Percentiles rank a stretch among this genome's conserved stretches.
phyloP scores from a whole-genome alignment of 495 filamentous ascomycete species.

The Clavariopsis aquatica region DNA sequence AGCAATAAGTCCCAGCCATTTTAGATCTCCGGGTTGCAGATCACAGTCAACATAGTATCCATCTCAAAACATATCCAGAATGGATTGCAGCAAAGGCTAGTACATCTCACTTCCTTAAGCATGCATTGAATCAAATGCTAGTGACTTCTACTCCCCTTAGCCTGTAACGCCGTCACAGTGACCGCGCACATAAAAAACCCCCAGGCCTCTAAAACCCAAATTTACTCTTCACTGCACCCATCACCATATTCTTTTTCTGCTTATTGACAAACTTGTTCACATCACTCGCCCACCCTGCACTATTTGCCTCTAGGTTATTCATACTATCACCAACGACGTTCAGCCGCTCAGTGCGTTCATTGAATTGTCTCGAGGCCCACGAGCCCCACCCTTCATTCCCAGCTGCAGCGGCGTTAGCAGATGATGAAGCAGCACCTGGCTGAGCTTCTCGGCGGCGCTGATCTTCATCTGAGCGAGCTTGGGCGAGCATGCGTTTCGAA shows the following conservation, averaged over 20 bases:
- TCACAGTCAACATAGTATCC: too few species aligned
- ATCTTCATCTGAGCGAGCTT: conserved; percentile 60
- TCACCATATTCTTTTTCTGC: conserved; percentile 80
- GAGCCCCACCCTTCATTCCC: conserved; percentile 63
- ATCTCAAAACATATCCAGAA: too few species aligned
- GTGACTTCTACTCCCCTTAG: too few species aligned
- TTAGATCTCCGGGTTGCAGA: too few species aligned
- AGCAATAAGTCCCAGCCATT: too few species aligned
- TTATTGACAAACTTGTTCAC: conserved; percentile 80
- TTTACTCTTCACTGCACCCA: conserved; percentile 53
- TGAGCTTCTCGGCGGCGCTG: conserved; percentile 57
- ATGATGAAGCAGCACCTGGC: conserved; percentile 42
- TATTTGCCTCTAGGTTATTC: conserved; percentile 76
- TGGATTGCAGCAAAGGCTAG: too few species aligned
- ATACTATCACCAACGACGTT: conserved; percentile 80
- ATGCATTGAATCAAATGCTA: too few species aligned
- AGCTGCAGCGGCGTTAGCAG: conserved; percentile 27
- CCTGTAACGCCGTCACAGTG: neutral
- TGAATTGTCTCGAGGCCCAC: conserved; percentile 77
- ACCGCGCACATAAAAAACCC: neutral
- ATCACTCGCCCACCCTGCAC: conserved; percentile 78
- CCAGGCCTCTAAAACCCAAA: conserved; percentile 28
- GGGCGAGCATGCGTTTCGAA: conserved; percentile 72
- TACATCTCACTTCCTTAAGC: too few species aligned
- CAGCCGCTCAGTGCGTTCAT: conserved; percentile 86